Evolutionary conservation across 2,329 filamentous ascomycete species (phyloP).

Genomic region (Penicillium janthinellum): DNA sequence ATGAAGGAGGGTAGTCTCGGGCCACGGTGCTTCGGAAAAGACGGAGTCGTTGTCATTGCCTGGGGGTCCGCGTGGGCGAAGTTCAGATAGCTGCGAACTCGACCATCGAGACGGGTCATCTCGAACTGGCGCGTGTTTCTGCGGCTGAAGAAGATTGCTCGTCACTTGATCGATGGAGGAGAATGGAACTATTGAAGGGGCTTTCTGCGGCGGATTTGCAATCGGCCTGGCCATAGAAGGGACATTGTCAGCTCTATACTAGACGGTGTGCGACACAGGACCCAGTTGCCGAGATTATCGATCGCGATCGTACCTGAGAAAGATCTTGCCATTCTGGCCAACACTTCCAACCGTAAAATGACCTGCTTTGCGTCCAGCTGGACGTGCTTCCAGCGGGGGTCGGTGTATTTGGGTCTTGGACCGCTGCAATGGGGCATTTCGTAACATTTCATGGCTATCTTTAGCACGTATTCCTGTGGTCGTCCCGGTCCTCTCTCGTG

Average conservation of each 20-base stretch:
- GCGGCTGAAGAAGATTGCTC: conserved; percentile 55
- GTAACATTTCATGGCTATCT: conserved; percentile 56
- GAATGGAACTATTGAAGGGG: conserved; percentile 36
- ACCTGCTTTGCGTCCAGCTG: conserved; percentile 65
- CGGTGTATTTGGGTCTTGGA: conserved; percentile 55
- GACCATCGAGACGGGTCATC: conserved; percentile 43
- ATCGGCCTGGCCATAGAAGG: conserved; percentile 32
- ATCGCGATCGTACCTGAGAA: conserved; percentile 65
- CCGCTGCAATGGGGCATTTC: conserved; percentile 41
- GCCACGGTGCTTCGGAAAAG: conserved; percentile 22
- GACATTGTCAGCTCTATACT: conserved; percentile 20
- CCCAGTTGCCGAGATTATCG: conserved; percentile 12
- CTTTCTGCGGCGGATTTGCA: conserved; percentile 38
- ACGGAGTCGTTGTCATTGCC: conserved; percentile 28
- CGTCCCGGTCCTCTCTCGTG: conserved; percentile 36
- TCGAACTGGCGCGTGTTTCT: conserved; percentile 30
- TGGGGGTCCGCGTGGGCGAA: conserved; percentile 35
- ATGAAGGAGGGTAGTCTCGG: conserved; percentile 27
- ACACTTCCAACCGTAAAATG: conserved; percentile 81
- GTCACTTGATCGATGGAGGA: conserved; percentile 58
- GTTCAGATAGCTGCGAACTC: conserved; percentile 45
- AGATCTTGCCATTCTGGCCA: conserved; percentile 80
- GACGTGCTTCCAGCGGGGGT: conserved; percentile 59
- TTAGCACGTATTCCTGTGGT: conserved; percentile 45
- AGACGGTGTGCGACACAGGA: conserved; percentile 18